Conservation (phyloP, 2,329 filamentous ascomycete species). For the Verticillium albo-atrum region DNA sequence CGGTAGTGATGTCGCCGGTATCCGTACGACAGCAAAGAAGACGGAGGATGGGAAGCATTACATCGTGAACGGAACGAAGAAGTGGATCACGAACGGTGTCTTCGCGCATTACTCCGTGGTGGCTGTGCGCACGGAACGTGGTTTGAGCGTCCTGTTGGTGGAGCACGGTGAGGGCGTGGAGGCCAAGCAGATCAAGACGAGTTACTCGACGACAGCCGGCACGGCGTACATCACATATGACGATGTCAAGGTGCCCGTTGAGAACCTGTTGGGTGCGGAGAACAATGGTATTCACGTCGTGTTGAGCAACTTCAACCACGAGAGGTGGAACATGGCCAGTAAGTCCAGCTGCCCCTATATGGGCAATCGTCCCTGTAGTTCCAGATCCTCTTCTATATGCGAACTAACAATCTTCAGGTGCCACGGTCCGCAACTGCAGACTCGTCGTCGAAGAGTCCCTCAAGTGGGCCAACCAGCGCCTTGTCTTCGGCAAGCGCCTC, state of each 20-base stretch:
- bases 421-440: constrained; percentile 60
- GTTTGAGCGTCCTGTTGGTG: constrained; percentile 72
- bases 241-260: constrained; percentile 78
- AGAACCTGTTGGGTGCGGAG: constrained; percentile 75
- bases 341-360: too few species aligned
- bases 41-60: constrained; percentile 72
- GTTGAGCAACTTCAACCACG: constrained; percentile 85
- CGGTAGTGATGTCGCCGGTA: constrained; percentile 74
- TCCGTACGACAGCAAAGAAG: constrained; percentile 74
- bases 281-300: constrained; percentile 84
- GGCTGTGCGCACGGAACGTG: constrained; percentile 74
- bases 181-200: constrained; percentile 74
- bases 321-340: constrained; percentile 73
- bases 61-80: constrained; percentile 70
- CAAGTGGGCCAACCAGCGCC: constrained; percentile 83
- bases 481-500: constrained; percentile 78
- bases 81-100: constrained; percentile 81
- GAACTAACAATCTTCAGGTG: constrained; percentile 29
- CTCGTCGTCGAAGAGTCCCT: constrained; percentile 76
- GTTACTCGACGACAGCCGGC: constrained; percentile 73
- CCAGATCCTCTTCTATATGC: too few species aligned
- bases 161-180: constrained; percentile 70
- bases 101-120: constrained; percentile 82
- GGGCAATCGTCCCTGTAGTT: not conserved
- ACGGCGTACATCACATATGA: constrained; percentile 80